These are phyloP conservation scores for Alternaria ethzedia DNA, from an alignment of 2,329 filamentous ascomycete species.

Conservation along the genomic window DNA sequence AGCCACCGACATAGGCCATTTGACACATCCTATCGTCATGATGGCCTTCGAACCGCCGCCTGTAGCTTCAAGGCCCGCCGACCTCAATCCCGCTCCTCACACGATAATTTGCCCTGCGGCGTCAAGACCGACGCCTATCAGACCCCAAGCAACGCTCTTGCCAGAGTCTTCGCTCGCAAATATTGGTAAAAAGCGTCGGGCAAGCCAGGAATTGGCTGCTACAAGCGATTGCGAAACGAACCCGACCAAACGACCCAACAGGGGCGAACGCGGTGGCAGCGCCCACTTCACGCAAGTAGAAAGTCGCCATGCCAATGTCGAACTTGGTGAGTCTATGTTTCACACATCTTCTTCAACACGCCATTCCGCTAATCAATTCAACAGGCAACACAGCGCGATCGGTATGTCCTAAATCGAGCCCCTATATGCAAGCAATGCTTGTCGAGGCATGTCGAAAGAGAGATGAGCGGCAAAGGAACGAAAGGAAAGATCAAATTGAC, in stretches of 20 bases:
- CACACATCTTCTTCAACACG: background rate
- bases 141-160: background rate
- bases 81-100: background rate
- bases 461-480: background rate
- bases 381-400: background rate
- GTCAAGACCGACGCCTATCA: background rate
- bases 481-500: too few species aligned
- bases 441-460: background rate
- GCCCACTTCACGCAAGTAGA: background rate
- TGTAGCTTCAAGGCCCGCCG: background rate
- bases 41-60: background rate
- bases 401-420: background rate
- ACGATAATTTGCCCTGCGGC: background rate
- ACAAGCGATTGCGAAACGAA: background rate
- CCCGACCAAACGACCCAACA: background rate
- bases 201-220: background rate
- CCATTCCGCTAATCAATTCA: background rate
- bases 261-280: background rate
- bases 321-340: background rate
- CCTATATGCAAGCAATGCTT: background rate
- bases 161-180: background rate
- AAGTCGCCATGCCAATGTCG: background rate
- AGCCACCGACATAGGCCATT: background rate
- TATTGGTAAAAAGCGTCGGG: background rate
- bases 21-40: background rate